A percentile compares a stretch with the other conserved stretches of the same genome.
These are phyloP conservation scores for Verticillium zaregamsianum DNA, from an alignment of 2,329 filamentous ascomycete genomes.

Conservation along the genomic window DNA sequence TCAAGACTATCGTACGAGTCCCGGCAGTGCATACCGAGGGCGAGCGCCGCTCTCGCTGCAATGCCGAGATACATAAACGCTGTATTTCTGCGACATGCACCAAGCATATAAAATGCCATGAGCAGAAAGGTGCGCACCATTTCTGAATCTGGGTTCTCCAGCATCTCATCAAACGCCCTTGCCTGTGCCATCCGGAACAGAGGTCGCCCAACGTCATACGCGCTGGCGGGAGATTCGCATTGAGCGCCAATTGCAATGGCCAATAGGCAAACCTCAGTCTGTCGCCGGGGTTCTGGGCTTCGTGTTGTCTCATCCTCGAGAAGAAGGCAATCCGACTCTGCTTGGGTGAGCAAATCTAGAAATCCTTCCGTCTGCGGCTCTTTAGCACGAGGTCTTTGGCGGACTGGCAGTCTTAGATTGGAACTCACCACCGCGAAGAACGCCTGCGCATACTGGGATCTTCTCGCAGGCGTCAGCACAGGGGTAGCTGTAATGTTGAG, in stretches of 20 bases:
- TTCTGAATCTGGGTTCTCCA: constrained; percentile 50
- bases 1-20: constrained; percentile 20
- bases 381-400: background rate
- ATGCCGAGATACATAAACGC: constrained; percentile 62
- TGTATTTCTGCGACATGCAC: constrained; percentile 53
- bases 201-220: constrained; percentile 23
- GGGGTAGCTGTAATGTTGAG: background rate
- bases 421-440: background rate
- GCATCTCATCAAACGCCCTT: constrained; percentile 43
- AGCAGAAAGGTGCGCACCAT: constrained; percentile 49
- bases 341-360: constrained; percentile 23
- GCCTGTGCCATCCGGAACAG: constrained; percentile 45
- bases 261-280: constrained; percentile 25
- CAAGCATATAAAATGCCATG: constrained; percentile 58
- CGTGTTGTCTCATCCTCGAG: background rate
- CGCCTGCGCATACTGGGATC: background rate
- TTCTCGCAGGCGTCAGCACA: background rate
- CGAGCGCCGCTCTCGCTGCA: constrained; percentile 51
- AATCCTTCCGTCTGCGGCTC: constrained; percentile 24
- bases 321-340: constrained; percentile 21
- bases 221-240: constrained; percentile 24
- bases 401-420: background rate
- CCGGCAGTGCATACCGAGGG: constrained; percentile 48
- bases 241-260: constrained; percentile 51
- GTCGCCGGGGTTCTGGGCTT: constrained; percentile 7